phyloP scores from a whole-genome alignment of 768 basidiomycete genomes.

The Plicaturopsis crispa region DNA sequence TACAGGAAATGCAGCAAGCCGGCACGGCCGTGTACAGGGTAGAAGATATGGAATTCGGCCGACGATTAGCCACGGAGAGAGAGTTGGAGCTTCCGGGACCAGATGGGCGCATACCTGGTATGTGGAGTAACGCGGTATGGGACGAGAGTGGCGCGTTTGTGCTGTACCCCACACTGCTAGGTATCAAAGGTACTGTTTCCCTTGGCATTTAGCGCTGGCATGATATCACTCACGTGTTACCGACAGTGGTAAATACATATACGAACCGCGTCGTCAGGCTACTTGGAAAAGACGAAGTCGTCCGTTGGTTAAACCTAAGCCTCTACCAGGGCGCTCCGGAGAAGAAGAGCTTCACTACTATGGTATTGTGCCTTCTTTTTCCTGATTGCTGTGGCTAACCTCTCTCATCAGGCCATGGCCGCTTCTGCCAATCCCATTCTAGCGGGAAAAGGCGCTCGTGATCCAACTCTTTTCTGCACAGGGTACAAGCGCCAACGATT shows the following conservation, averaged over 20 bases:
- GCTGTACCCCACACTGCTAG: constrained; percentile 87
- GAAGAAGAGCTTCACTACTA: constrained; percentile 78
- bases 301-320: constrained; percentile 81
- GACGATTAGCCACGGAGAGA: constrained; percentile 85
- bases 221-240: neutral
- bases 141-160: constrained; percentile 96
- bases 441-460: constrained; percentile 73
- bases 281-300: constrained; percentile 89
- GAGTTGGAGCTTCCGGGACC: constrained; percentile 82
- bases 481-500: constrained; percentile 91
- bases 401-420: constrained; percentile 66
- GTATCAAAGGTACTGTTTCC: constrained; percentile 97
- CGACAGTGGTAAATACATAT: constrained; percentile 85
- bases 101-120: constrained; percentile 63
- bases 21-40: constrained; percentile 88
- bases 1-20: constrained; percentile 99
- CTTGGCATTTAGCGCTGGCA: constrained; percentile 12
- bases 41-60: constrained; percentile 99
- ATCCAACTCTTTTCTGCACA: constrained; percentile 89
- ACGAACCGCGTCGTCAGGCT: constrained; percentile 88
- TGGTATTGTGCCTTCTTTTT: constrained; percentile 30
- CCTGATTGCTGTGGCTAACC: constrained; percentile 5
- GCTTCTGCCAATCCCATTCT: constrained; percentile 94
- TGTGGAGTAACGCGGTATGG: constrained; percentile 91
- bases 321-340: constrained; percentile 93